Conservation (phyloP, 805 yeast species). For the Suhomyces sp. region DNA sequence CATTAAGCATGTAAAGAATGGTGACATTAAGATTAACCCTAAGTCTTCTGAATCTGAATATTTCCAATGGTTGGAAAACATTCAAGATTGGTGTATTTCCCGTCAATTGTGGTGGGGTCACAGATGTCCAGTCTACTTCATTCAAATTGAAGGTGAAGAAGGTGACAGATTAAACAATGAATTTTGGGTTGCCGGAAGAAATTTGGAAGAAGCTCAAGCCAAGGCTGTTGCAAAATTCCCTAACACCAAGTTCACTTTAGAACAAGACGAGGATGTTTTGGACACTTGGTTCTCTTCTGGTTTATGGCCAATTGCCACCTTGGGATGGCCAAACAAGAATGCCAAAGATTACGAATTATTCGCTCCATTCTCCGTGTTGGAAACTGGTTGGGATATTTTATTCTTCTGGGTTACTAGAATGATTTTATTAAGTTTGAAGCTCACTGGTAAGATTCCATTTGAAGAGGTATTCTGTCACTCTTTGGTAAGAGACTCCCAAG, state of each 20-base stretch:
- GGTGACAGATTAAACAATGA: slow-evolving; percentile 61
- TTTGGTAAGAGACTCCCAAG: slow-evolving; percentile 97
- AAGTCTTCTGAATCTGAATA: slow-evolving; percentile 89
- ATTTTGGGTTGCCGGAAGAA: slow-evolving; percentile 91
- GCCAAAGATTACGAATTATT: slow-evolving; percentile 72
- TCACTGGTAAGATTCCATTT: slow-evolving; percentile 91
- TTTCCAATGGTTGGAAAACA: slow-evolving; percentile 91
- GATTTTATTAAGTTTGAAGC: slow-evolving; percentile 86
- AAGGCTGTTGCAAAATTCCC: slow-evolving; percentile 80
- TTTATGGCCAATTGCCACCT: slow-evolving; percentile 94
- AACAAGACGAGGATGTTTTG: slow-evolving; percentile 96
- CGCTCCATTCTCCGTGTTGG: slow-evolving; percentile 90
- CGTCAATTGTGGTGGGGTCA: slow-evolving; percentile 95
- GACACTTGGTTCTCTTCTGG: slow-evolving; percentile 99
- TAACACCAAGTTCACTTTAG: slow-evolving; percentile 64
- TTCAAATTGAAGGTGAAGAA: slow-evolving; percentile 72
- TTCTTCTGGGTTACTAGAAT: slow-evolving; percentile 99
- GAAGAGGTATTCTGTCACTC: slow-evolving; percentile 98
- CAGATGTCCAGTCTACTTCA: slow-evolving; percentile 94
- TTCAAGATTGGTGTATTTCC: slow-evolving; percentile 99
- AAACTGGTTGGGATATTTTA: slow-evolving; percentile 98
- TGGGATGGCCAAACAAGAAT: slow-evolving; percentile 86
- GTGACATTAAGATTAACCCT: slow-evolving; percentile 80
- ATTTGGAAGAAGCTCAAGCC: slow-evolving; percentile 73
- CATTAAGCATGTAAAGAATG: slow-evolving; percentile 77